These are phyloP conservation scores for Aspergillus nomiae DNA, from an alignment of 2,329 filamentous ascomycete genomes.

Conservation along the genomic window DNA sequence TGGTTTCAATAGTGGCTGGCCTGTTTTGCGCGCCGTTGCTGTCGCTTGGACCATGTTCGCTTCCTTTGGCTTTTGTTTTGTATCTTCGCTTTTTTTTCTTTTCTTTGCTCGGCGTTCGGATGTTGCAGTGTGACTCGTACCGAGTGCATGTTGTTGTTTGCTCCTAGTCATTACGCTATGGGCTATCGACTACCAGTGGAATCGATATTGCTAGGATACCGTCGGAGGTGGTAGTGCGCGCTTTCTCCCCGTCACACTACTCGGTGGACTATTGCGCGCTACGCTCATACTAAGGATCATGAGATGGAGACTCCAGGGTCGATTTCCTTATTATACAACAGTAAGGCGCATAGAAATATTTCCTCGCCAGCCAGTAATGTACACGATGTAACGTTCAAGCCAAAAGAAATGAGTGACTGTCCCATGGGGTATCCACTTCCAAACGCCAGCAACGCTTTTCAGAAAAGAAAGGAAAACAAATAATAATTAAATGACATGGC, in stretches of 20 bases:
- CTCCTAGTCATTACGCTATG: background rate
- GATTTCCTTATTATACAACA: background rate
- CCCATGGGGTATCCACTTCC: slow-evolving; percentile 15
- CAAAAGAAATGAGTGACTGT: slow-evolving; percentile 11
- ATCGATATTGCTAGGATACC: background rate
- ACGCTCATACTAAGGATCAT: background rate
- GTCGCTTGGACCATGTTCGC: background rate
- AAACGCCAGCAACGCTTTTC: slow-evolving; percentile 15
- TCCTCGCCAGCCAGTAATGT: background rate
- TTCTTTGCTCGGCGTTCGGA: background rate
- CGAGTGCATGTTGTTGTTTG: background rate
- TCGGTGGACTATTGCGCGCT: background rate
- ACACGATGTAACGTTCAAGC: slow-evolving; percentile 5
- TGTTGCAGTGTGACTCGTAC: background rate
- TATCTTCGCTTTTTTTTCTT: background rate
- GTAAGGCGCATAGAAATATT: background rate
- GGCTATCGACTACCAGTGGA: background rate
- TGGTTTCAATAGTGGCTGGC: slow-evolving; percentile 3
- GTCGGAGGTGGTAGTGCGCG: background rate
- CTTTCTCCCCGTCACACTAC: background rate
- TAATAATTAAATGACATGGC: slow-evolving; percentile 17
- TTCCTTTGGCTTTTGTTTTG: too few species aligned
- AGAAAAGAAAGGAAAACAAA: background rate
- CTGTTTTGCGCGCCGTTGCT: background rate
- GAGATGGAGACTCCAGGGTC: background rate